These are phyloP conservation scores for Phalaenopsis hybrid DNA, from an alignment of 116 monocot species.

Conservation along the genomic window DNA sequence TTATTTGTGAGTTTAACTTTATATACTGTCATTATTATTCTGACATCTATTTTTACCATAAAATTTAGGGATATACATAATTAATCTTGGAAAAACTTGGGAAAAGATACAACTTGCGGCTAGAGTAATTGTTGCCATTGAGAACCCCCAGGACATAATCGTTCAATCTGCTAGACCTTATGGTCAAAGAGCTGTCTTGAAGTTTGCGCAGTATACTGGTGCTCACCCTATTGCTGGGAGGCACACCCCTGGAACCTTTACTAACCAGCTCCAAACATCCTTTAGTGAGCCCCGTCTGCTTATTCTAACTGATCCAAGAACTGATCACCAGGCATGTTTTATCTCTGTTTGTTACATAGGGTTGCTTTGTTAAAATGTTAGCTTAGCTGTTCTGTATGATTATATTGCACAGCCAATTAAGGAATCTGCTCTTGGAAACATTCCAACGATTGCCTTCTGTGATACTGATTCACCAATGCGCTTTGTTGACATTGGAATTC, in stretches of 20 bases:
- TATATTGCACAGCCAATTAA: conserved; percentile 34
- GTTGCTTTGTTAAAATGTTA: not conserved
- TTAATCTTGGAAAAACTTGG: conserved; percentile 47
- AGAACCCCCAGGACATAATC: conserved; percentile 49
- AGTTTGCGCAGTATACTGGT: conserved; percentile 49
- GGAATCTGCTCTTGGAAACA: conserved; percentile 50
- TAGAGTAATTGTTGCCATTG: conserved; percentile 41
- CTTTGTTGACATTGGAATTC: conserved; percentile 41
- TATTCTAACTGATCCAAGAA: conserved; percentile 55
- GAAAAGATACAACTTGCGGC: conserved; percentile 44
- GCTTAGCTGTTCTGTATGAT: not conserved
- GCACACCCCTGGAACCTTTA: conserved; percentile 56
- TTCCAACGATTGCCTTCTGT: conserved; percentile 54
- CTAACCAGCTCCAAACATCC: conserved; percentile 54
- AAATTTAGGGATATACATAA: conserved; percentile 37
- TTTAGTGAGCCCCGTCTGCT: conserved; percentile 56
- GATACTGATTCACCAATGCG: conserved; percentile 61
- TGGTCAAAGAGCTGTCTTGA: conserved; percentile 42
- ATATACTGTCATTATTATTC: not conserved
- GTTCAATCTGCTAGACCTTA: conserved; percentile 52
- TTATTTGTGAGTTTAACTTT: too few relatives aligned
- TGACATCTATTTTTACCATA: not conserved
- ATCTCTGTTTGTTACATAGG: conserved; percentile 12
- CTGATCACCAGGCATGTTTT: conserved; percentile 43
- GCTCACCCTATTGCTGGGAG: conserved; percentile 54